phyloP scores from a whole-genome alignment of 2,329 filamentous ascomycete species.

The Domatiomyces globalis region DNA sequence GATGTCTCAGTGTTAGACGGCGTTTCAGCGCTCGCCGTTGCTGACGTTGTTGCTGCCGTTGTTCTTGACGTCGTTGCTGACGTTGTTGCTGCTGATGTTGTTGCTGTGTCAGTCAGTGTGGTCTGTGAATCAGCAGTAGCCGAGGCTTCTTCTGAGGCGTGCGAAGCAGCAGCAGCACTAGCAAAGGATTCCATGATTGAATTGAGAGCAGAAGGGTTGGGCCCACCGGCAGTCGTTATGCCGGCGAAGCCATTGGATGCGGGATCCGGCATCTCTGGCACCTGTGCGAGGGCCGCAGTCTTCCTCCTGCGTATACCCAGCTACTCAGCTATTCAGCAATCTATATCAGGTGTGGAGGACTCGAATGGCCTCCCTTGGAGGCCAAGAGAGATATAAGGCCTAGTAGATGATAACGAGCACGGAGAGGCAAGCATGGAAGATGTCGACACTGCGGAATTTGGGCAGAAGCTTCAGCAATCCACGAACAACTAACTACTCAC shows the following conservation, averaged over 20 bases:
- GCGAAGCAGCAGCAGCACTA: background rate
- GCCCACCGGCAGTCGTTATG: background rate
- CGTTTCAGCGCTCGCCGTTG: slow-evolving; percentile 1
- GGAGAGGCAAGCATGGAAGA: no score
- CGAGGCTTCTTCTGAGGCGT: slow-evolving; percentile 4
- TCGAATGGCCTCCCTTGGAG: no score
- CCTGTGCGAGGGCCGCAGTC: no score
- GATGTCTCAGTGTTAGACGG: background rate
- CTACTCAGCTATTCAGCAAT: no score
- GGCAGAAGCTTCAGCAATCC: no score
- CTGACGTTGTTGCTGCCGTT: background rate
- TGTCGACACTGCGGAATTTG: no score
- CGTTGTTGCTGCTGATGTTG: slow-evolving; percentile 3
- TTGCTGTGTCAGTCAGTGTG: slow-evolving; percentile 5
- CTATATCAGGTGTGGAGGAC: no score
- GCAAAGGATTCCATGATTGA: background rate
- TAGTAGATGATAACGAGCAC: no score
- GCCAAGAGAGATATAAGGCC: no score
- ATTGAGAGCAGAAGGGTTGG: background rate
- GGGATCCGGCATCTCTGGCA: background rate
- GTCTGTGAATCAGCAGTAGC: slow-evolving; percentile 1
- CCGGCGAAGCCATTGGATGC: background rate
- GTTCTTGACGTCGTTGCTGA: background rate
- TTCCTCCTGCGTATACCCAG: no score
- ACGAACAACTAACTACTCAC: no score